These are phyloP conservation scores for Ophiostoma quercus DNA, from an alignment of 2,329 filamentous ascomycete species.

Conservation along the genomic window DNA sequence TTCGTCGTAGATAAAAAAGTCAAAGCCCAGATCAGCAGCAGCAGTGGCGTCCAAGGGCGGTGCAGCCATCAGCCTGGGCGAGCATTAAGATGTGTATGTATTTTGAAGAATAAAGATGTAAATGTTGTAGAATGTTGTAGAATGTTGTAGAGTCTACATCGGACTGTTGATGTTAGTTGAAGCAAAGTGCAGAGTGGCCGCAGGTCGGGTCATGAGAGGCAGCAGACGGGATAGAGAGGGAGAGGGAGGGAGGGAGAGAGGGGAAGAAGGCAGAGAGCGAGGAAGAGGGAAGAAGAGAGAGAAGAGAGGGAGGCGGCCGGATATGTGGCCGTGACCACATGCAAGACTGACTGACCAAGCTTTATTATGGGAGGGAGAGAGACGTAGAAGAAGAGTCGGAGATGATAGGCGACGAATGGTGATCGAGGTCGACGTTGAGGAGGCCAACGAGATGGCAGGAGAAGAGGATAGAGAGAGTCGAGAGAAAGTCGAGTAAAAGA, in stretches of 20 bases:
- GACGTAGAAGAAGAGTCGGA: background rate
- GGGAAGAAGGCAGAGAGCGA: background rate
- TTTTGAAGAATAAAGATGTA: background rate
- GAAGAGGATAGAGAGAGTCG: background rate
- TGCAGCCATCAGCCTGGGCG: constrained; percentile 45
- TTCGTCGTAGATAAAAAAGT: constrained; percentile 40
- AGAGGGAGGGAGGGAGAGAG: background rate
- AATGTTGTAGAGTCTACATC: constrained; percentile 14
- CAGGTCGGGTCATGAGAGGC: constrained; percentile 9
- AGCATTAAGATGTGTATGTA: constrained; percentile 21
- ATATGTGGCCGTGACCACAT: constrained; percentile 9
- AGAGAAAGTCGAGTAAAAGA: background rate
- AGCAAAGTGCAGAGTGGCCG: background rate
- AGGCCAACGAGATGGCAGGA: constrained; percentile 8
- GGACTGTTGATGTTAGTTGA: background rate
- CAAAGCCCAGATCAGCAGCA: constrained; percentile 34
- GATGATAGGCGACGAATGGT: background rate
- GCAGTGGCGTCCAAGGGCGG: constrained; percentile 42
- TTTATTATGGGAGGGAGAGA: background rate
- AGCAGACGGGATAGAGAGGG: background rate
- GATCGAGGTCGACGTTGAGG: background rate
- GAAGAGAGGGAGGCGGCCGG: background rate
- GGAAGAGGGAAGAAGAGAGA: background rate
- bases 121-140: background rate
- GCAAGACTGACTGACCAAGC: constrained; percentile 9